Evolutionary conservation across 108 stramenopile species (phyloP), one percentile per base, ranked within the genome.

Genomic region (Mediolabrus comicus): DNA sequence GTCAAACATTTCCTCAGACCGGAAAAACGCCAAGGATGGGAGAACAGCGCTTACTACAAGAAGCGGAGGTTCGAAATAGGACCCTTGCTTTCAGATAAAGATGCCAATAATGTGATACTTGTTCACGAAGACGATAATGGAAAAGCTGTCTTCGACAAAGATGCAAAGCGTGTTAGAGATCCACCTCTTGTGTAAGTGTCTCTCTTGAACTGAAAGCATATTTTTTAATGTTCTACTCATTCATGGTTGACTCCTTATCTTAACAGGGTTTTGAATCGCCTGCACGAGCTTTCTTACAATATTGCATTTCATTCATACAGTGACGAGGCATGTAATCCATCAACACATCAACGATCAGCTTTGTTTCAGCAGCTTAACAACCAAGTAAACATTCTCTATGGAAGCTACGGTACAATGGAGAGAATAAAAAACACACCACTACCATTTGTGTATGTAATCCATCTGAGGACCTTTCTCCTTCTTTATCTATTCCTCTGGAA

Each of bases 391-490:
- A 53, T 35, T 28, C 72, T 82, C 12, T 67, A 17, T 17, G 74
- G 24, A 10, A 77, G 62, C 25, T 86, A 58, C 66, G 92, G 89
- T 3, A 84, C 82, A 9, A 79, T 87, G 83, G 92, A 94, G 62
- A 79, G 92, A 9, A 91, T 94, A 51, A 62, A 75, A 49, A 59
- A 29, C 26, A 90, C 92, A 3, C 92, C 92, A 3, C 70, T 94
- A 35, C 92, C 92, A 28, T 64, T 90, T 60, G 86, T 81, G 0
- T 91, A 91, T 55, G 86, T 84, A 1, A 68, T 83, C 24, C 90
- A 91, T 66, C 62, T 94, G 11, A 77, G 92, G 24, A 84, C 88
- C 0, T 88, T 84, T 74, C 67, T 94, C 7, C 16, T 90, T 16
- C 11, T 91, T 2, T 87, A 84, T 60, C 59, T 94, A 49, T 52